phyloP scores from a whole-genome alignment of 2,329 filamentous ascomycete species.

The Penicillium sp. region DNA sequence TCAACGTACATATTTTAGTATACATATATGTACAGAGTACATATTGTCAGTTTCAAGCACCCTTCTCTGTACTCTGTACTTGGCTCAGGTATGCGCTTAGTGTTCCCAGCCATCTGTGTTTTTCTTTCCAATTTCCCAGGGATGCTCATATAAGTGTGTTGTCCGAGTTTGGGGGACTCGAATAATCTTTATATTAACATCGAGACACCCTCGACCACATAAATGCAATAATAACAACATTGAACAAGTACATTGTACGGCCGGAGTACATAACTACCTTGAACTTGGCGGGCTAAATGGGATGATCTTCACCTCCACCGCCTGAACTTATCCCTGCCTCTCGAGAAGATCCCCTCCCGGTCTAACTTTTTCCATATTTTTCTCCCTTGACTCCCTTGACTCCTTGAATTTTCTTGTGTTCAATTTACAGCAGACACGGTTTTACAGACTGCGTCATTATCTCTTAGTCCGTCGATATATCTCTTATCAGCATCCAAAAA shows the following conservation, averaged over 20 bases:
- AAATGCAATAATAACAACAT: neutral
- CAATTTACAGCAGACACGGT: neutral
- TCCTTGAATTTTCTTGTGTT: neutral
- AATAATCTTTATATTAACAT: neutral
- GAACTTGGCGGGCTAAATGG: neutral
- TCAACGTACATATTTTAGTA: neutral
- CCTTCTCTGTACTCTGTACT: neutral
- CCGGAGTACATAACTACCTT: neutral
- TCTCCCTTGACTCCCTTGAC: neutral
- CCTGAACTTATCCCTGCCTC: conserved; percentile 20
- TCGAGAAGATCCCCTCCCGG: conserved; percentile 7
- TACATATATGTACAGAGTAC: neutral
- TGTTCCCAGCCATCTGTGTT: neutral
- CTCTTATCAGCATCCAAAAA: conserved; percentile 4
- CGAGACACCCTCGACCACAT: neutral
- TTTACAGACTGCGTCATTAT: neutral
- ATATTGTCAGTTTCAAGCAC: neutral
- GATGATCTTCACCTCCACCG: conserved; percentile 20
- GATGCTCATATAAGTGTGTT: neutral
- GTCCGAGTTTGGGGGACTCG: neutral
- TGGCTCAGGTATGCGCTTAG: neutral
- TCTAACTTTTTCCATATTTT: conserved; percentile 3
- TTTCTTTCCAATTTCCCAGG: neutral
- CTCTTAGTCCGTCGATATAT: neutral
- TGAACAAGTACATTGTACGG: neutral